Base-by-base conservation (phyloP, 257 asterid species). In the Sherardia arvensis region DNA sequence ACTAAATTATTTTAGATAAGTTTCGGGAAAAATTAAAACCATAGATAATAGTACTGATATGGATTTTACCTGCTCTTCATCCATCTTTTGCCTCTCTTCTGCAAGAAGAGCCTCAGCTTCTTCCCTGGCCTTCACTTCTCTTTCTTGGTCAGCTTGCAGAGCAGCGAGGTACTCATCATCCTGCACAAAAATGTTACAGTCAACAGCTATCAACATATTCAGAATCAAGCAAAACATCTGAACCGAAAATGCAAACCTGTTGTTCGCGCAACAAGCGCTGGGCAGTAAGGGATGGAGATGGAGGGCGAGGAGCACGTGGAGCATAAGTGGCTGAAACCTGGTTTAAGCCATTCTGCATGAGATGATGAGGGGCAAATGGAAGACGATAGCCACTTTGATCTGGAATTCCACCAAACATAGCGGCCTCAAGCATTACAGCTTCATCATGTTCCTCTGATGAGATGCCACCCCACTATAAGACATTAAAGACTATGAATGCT, bases 381-480 rank as follows among this genome's bases (percentile, higher is more conserved):
- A 78, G 62, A 72, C 70, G 80, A 77, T 85, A 87, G 40, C 82
- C 90, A 73, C 71, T 78, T 57, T 82, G 85, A 76, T 93, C 99
- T 51, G 95, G 92, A 40, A 93, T 65, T 64, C 98, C 97, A 66
- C 98, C 98, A 81, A 92, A 88, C 90, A 92, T 80, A 48, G 98
- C 98, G 71, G 98, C 98, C 81, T 92, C 98, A 60, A 92, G 97
- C 98, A 92, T 92, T 54, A 89, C 97, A 62, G 98, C 98, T 77
- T 92, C 98, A 63, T 92, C 98, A 38, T 88, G 98, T 71, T 92
- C 98, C 86, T 56, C 94, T 11, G 98, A 87, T 61, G 98, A 92
- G 66, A 92, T 92, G 73, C 98, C 97, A 61, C 97, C 98, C 98
- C 97, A 92, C 98, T 92, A 76, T 58, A 78, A 49, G 71, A 61